Evolutionary conservation across 345 rosid species (phyloP), one percentile per base, ranked within the genome.

Genomic region (Excoecaria agallocha): DNA sequence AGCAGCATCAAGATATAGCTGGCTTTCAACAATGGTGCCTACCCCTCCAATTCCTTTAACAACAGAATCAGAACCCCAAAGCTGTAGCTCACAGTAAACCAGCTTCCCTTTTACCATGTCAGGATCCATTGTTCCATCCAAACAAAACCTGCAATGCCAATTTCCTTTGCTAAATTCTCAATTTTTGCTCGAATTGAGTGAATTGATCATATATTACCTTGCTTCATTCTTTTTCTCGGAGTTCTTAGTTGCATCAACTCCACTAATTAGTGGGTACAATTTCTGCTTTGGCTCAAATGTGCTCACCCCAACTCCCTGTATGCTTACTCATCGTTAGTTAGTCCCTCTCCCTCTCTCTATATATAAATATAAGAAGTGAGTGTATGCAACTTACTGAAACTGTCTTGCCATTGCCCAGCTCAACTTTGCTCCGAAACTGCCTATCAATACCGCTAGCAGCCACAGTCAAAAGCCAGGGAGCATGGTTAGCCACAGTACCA

Each of bases 381-480:
- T 20, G 52, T 37, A 45, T 6, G 45, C 12, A 58, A 72, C 89
- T 78, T 84, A 94, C 97, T 3, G 79, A 65, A 71, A 87, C 13
- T 4, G 72, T 75, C 78, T 81, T 86, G 6, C 97, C 97, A 70
- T 86, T 90, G 3, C 95, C 97, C 50, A 91, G 70, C 75, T 77
- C 82, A 50, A 94, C 78, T 70, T 73, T 82, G 82, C 93, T 94
- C 84, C 63, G 78, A 72, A 94, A 94, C 56, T 80, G 80, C 78
- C 98, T 73, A 68, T 94, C 89, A 13, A 87, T 92, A 9, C 91
- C 92, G 10, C 91, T 92, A 13, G 98, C 98, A 0, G 92, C 98
- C 45, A 89, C 97, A 0, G 98, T 94, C 68, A 94, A 19, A 16
- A 92, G 75, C 98, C 97, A 94, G 3, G 98, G 98, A 8, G 97